phyloP scores from a whole-genome alignment of 345 rosid genomes.

The Anacardium occidentale region DNA sequence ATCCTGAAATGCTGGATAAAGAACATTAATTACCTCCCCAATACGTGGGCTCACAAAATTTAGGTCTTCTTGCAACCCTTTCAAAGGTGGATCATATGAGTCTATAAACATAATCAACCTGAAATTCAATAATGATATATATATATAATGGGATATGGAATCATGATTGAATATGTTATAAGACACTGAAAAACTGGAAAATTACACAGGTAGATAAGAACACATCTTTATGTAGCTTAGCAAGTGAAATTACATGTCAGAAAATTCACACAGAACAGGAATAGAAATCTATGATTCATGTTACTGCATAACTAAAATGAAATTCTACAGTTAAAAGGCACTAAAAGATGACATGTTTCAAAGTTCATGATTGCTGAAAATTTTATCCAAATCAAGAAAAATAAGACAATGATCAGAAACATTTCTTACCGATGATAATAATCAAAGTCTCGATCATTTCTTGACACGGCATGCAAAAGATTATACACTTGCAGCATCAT shows the following conservation, averaged over 20 bases:
- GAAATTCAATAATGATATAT: constrained; percentile 27
- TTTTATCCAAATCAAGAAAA: constrained; percentile 5
- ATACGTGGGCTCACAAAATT: constrained; percentile 98
- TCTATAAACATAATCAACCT: constrained; percentile 96
- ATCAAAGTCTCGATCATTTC: constrained; percentile 94
- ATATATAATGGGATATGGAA: background rate
- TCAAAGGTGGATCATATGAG: constrained; percentile 93
- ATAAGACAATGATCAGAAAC: constrained; percentile 15
- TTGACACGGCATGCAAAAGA: constrained; percentile 86
- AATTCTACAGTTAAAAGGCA: background rate
- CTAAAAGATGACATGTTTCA: background rate
- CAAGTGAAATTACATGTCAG: background rate
- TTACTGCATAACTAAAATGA: background rate
- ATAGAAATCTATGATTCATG: background rate
- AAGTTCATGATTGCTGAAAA: constrained; percentile 7
- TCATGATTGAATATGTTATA: background rate
- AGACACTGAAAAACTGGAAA: background rate
- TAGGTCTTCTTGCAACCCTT: constrained; percentile 96
- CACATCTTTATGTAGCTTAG: background rate
- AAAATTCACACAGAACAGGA: background rate
- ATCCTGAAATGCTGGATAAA: background rate
- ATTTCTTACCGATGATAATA: constrained; percentile 89
- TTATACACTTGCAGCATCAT: constrained; percentile 96
- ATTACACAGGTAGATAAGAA: background rate
- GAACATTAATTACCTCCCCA: constrained; percentile 75